Base-by-base conservation (phyloP, 2,329 filamentous ascomycete genomes). In the Grosmannia clavigera region DNA sequence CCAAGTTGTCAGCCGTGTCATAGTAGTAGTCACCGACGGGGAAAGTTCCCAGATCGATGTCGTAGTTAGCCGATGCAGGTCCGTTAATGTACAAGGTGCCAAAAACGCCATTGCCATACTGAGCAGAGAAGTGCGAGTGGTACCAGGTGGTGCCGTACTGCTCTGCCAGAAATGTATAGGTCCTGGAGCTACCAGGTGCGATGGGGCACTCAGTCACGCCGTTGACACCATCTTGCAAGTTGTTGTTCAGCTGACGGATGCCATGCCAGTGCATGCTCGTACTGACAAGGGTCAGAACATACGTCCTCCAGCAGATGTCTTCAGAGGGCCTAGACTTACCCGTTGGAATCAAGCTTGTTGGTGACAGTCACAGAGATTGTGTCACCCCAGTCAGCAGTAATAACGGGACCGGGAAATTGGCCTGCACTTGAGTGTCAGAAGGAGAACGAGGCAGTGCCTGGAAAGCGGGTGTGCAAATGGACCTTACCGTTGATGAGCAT, bases 1-100 rank as follows among this genome's bases (percentile, higher is more conserved):
- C 57, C 19, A 63, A 48, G 7, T 64, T 61, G 61, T 72, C 70
- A 10, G 62, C 62, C 9, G 53, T 46, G 6, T 57, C 59, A 55
- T 78, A 73, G 68, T 80, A 81, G 74, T 78, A 83, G 63, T 83
- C 81, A 14, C 72, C 75, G 55, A 84, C 71, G 6, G 76, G 74
- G 6, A 79, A 71, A 4, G 73, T 64, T 16, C 80, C 80, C 0
- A 81, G 72, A 64, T 83, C 80, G 52, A 76, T 72, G 59, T 83
- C 80, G 67, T 79, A 80, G 59, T 62, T 57, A 16, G 63, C 62
- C 5, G 69, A 70, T 3, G 67, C 65, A 67, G 64, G 61, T 53
- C 61, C 63, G 59, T 64, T 58, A 58, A 79, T 75, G n/a, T 79
- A 66, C 12, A 82, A 72, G 0, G 74, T 73, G 0, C 78, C 79